Base-by-base conservation (phyloP, 768 basidiomycete genomes). In the Suillus subluteus region DNA sequence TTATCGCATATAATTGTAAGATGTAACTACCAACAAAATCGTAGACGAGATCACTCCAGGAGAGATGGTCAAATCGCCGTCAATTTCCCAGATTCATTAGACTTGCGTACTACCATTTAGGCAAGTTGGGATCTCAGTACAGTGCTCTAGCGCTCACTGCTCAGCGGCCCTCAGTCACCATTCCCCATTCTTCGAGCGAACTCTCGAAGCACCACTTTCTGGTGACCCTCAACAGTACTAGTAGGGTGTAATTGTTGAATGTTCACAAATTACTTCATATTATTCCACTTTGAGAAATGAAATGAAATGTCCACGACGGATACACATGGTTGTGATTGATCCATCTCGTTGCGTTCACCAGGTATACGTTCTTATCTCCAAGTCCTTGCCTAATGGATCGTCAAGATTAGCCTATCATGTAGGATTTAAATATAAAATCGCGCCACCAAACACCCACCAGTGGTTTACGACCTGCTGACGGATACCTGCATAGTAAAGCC, bases 271-370 rank as follows among this genome's bases (percentile, higher is more conserved):
- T 21, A 62, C 6, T 40, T 32, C 35, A 9, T 26, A 41, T 58
- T 6, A n/a, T 56, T 43, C 30, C n/a, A 46, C 13, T 13, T 30
- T 54, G 26, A 54, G 52, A 40, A 52, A 61, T 64, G 5, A 18
- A 62, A 46, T 21, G 9, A 23, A 63, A 48, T 21, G 67, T 78
- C 65, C 66, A 81, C 81, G 78, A 80, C 12, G 83, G 80, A 71
- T 83, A 85, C 15, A 87, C 83, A 67, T 88, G 86, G 0, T 71
- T 81, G 65, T 70, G 86, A 1, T 79, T 78, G 23, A 86, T 81
- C 86, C 86, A 88, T 5, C 85, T 86, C 0, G 84, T 86, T 9
- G 86, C 85, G 69, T 88, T 79, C 30, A 88, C 86, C 0, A 87
- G 75, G 74, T 82, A 86, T 23, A 84, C 78, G 66, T 83, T 79